Evolutionary conservation across 148 eudicot genomes (phyloP).

Genomic region (Mesembryanthemum crystallinum): DNA sequence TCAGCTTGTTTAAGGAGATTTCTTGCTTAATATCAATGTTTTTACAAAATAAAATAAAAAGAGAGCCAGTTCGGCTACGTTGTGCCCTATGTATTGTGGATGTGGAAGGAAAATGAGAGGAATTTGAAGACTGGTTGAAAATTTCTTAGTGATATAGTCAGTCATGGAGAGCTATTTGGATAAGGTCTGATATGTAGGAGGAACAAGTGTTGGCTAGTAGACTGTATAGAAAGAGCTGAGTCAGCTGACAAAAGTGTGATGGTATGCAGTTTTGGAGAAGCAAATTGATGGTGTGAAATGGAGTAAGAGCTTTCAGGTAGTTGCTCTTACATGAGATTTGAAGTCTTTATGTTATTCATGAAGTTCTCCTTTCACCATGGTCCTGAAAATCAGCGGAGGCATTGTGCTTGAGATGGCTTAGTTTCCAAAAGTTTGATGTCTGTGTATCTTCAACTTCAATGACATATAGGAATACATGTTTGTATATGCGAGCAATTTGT

Average conservation of each 20-base stretch:
- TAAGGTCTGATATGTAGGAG: background rate
- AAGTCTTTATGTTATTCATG: background rate
- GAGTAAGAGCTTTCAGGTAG: background rate
- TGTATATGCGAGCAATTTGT: background rate
- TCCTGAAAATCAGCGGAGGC: background rate
- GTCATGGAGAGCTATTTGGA: background rate
- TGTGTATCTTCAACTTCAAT: background rate
- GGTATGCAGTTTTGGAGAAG: background rate
- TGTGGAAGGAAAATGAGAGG: background rate
- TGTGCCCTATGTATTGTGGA: background rate
- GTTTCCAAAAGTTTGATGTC: background rate
- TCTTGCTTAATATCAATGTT: too few relatives aligned
- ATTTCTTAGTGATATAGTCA: background rate
- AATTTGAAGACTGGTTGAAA: background rate
- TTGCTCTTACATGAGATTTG: too few relatives aligned
- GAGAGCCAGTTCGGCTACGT: background rate
- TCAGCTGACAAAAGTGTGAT: too few relatives aligned
- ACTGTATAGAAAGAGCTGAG: background rate
- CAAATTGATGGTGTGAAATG: background rate
- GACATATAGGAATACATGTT: background rate
- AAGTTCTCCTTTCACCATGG: background rate
- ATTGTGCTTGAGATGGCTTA: background rate
- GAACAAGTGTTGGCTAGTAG: background rate
- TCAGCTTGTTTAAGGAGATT: background rate
- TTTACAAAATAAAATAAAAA: too few relatives aligned